phyloP scores from a whole-genome alignment of 2,329 filamentous ascomycete species.

The Colletotrichum liaoningense region DNA sequence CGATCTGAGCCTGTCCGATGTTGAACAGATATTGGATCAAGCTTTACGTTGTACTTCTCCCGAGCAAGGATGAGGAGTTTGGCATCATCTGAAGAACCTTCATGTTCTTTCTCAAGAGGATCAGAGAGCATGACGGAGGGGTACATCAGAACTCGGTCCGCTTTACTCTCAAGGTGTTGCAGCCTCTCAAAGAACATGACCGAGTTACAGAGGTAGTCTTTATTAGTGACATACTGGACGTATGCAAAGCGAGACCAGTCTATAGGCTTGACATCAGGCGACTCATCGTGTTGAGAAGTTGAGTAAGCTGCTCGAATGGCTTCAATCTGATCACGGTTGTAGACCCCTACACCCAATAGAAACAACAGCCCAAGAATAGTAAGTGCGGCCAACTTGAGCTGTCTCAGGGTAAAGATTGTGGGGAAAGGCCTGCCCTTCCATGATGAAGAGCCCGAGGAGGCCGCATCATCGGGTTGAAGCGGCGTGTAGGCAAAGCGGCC shows the following conservation, averaged over 20 bases:
- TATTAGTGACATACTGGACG: conserved; percentile 60
- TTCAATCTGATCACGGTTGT: background rate
- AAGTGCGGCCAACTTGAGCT: background rate
- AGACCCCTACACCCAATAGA: background rate
- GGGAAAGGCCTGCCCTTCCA: background rate
- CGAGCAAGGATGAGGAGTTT: conserved; percentile 54
- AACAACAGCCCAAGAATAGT: background rate
- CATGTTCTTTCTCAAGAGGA: conserved; percentile 41
- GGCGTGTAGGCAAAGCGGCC: background rate
- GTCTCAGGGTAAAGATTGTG: background rate
- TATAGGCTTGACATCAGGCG: background rate
- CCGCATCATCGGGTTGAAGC: background rate
- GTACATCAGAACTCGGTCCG: conserved; percentile 59
- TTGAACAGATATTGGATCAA: conserved; percentile 55
- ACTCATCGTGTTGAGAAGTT: background rate
- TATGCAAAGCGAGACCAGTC: conserved; percentile 60
- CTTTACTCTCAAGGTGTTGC: conserved; percentile 52
- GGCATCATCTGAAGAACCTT: conserved; percentile 42
- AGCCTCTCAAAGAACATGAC: conserved; percentile 62
- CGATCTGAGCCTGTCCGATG: conserved; percentile 48
- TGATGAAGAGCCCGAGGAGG: background rate
- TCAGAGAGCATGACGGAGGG: conserved; percentile 50
- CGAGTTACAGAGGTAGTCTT: conserved; percentile 60
- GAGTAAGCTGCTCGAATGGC: background rate
- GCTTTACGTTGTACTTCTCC: conserved; percentile 56